phyloP scores from a whole-genome alignment of 495 filamentous ascomycete species.

The Lasiosphaeria hispida region DNA sequence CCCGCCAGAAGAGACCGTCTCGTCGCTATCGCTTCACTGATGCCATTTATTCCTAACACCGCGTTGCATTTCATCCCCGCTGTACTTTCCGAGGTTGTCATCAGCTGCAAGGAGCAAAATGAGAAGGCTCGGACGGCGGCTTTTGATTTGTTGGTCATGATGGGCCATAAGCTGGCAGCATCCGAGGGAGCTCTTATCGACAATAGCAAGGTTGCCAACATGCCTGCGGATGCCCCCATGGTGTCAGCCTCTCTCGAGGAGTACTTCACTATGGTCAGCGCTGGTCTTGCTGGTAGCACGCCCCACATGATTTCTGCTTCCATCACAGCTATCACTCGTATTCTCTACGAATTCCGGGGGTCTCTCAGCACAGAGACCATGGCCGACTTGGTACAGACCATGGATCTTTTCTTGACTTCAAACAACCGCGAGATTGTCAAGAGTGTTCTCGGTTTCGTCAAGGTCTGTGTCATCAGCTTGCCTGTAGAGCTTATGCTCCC shows the following conservation, averaged over 20 bases:
- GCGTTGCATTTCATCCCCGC: conserved; percentile 90
- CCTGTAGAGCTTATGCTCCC: conserved; percentile 72
- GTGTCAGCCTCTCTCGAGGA: conserved; percentile 81
- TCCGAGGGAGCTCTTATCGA: conserved; percentile 69
- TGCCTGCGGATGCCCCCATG: conserved; percentile 74
- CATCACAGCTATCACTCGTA: conserved; percentile 85
- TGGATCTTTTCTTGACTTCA: conserved; percentile 90
- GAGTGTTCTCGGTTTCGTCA: conserved; percentile 89
- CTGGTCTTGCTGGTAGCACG: conserved; percentile 83
- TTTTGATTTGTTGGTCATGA: conserved; percentile 85
- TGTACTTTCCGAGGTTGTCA: conserved; percentile 87
- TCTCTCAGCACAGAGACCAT: conserved; percentile 54
- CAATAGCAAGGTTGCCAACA: conserved; percentile 79
- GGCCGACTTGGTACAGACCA: conserved; percentile 79
- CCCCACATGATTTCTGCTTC: conserved; percentile 95
- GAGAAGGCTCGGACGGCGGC: conserved; percentile 85
- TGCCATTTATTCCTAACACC: conserved; percentile 69
- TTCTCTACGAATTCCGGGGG: conserved; percentile 84
- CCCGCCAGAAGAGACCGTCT: conserved; percentile 84
- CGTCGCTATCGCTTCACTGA: conserved; percentile 71
- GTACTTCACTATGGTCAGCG: conserved; percentile 97
- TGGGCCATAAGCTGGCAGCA: conserved; percentile 74
- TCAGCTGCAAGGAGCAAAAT: conserved; percentile 94
- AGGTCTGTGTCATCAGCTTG: conserved; percentile 86
- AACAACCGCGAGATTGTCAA: conserved; percentile 96